Evolutionary conservation across 164 flowering plant genomes (phyloP).

Genomic region (grape (Vitis vinifera)): DNA sequence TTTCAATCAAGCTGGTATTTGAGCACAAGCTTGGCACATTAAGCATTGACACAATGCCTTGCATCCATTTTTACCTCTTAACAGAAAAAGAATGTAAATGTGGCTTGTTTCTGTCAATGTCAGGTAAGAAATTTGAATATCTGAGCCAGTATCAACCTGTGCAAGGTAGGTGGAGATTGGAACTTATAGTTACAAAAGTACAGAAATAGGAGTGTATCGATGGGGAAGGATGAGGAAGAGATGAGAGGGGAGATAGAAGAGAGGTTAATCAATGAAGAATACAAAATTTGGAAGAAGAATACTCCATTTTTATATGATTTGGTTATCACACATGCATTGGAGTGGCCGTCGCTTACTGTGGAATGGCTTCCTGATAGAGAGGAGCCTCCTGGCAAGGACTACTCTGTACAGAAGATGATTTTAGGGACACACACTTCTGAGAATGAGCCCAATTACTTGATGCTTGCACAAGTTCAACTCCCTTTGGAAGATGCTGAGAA

Average conservation of each 20-base stretch:
- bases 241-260: conserved; percentile 93
- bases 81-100: too few relatives aligned
- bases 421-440: conserved; percentile 93
- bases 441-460: conserved; percentile 93
- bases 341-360: conserved; percentile 97
- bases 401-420: conserved; percentile 90
- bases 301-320: conserved; percentile 94
- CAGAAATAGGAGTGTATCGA: conserved; percentile 4
- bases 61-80: too few relatives aligned
- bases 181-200: too few relatives aligned
- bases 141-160: too few relatives aligned
- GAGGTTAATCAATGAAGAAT: conserved; percentile 88
- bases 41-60: too few relatives aligned
- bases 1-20: too few relatives aligned
- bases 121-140: too few relatives aligned
- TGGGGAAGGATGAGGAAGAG: conserved; percentile 87
- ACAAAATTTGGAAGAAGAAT: conserved; percentile 98
- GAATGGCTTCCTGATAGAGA: conserved; percentile 93
- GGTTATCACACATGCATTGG: conserved; percentile 92
- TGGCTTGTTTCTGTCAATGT: too few relatives aligned
- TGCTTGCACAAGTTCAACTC: conserved; percentile 93
- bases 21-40: too few relatives aligned
- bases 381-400: conserved; percentile 91
- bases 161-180: too few relatives aligned
- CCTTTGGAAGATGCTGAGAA: conserved; percentile 91